Evolutionary conservation across 768 basidiomycete species (phyloP).

Genomic region (Rhodotorula kratochvilovae): DNA sequence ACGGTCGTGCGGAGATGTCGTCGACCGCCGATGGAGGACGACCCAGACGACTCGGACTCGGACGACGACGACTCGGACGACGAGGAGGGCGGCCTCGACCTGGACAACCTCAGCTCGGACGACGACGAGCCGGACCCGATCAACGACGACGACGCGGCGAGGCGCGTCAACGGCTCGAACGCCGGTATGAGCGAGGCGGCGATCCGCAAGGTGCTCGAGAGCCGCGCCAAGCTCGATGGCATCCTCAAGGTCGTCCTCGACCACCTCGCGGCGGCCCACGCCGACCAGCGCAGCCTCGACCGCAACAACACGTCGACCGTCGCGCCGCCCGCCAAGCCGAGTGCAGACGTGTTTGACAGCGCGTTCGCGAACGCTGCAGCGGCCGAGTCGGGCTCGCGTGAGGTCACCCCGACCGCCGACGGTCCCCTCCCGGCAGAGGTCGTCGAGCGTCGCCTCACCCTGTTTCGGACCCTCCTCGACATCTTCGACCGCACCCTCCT

Average conservation of each 20-base stretch:
- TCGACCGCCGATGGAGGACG: constrained; percentile 79
- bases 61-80: constrained; percentile 54
- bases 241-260: constrained; percentile 80
- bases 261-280: constrained; percentile 60
- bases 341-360: constrained; percentile 15
- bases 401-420: constrained; percentile 37
- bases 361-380: not conserved
- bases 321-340: not conserved
- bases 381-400: constrained; percentile 8
- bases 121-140: constrained; percentile 42
- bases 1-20: constrained; percentile 54
- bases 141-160: constrained; percentile 43
- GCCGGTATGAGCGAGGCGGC: constrained; percentile 34
- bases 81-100: constrained; percentile 52
- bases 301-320: constrained; percentile 9
- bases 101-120: constrained; percentile 48
- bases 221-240: constrained; percentile 79
- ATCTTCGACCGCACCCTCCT: constrained; percentile 93
- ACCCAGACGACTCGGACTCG: constrained; percentile 59
- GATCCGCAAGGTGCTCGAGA: constrained; percentile 51
- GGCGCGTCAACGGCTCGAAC: constrained; percentile 56
- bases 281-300: constrained; percentile 8
- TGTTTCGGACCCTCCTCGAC: constrained; percentile 80
- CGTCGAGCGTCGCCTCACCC: constrained; percentile 54
- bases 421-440: constrained; percentile 33